Conservation (phyloP, 139 green algal species). For the Diplosphaera chodatii region DNA sequence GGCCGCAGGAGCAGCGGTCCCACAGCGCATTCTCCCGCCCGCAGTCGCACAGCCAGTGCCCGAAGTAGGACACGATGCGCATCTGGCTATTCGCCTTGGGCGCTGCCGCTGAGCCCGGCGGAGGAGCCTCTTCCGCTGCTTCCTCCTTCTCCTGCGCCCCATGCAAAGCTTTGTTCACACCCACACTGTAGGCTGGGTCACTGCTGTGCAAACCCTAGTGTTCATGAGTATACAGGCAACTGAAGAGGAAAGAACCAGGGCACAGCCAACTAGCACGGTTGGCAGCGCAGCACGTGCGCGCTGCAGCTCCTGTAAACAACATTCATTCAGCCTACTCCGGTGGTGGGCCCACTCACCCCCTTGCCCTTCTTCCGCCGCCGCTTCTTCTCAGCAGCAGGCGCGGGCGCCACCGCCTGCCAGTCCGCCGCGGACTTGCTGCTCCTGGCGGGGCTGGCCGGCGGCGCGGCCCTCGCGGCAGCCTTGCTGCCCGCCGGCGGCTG, state of each 20-base stretch:
- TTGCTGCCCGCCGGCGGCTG: neutral
- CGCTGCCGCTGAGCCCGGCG: neutral
- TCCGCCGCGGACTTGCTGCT: neutral
- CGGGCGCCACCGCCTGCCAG: constrained; percentile 1
- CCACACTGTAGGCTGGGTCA: too few relatives aligned
- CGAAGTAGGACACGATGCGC: constrained; percentile 33
- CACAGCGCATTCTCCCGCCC: constrained; percentile 27
- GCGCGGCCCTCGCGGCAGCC: neutral
- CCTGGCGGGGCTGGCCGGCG: neutral
- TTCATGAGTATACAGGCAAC: too few relatives aligned
- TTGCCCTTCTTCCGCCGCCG: neutral
- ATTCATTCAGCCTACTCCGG: too few relatives aligned
- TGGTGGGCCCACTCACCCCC: too few relatives aligned
- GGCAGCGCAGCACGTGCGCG: too few relatives aligned
- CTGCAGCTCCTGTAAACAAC: too few relatives aligned
- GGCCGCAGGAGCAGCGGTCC: constrained; percentile 38
- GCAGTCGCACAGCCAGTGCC: constrained; percentile 42
- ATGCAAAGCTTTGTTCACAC: too few relatives aligned
- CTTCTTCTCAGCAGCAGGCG: neutral
- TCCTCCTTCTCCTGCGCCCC: constrained; percentile 15
- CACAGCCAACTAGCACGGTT: too few relatives aligned
- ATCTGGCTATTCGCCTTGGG: constrained; percentile 19
- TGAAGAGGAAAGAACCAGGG: too few relatives aligned
- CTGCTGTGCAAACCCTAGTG: too few relatives aligned
- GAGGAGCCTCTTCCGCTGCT: neutral